Percentiles rank a stretch among this genome's conserved stretches.
Evolutionary conservation across 768 basidiomycete genomes (phyloP).

Genomic region (Rhizopogon roseolus): DNA sequence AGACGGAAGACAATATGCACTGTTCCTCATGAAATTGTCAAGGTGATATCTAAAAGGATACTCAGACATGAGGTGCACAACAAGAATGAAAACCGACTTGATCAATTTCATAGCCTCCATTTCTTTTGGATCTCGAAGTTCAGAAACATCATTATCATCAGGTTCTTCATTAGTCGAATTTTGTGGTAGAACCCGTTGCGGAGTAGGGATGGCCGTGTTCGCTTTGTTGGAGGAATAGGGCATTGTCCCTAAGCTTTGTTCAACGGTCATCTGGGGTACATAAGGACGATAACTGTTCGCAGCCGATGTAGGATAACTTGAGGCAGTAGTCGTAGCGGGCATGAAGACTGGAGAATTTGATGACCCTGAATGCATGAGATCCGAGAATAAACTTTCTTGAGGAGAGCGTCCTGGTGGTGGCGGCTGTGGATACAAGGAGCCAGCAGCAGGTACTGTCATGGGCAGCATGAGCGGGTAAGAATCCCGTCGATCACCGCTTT

Average conservation of each 20-base stretch:
- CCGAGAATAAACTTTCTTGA: constrained; percentile 54
- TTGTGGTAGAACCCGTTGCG: constrained; percentile 19
- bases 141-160: constrained; percentile 48
- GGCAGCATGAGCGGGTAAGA: constrained; percentile 56
- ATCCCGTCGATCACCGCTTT: constrained; percentile 35
- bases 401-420: constrained; percentile 35
- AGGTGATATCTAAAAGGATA: constrained; percentile 68
- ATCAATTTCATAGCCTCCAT: constrained; percentile 81
- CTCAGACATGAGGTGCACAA: neutral
- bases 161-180: constrained; percentile 35
- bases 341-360: constrained; percentile 60
- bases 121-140: constrained; percentile 56
- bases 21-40: constrained; percentile 84
- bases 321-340: constrained; percentile 36
- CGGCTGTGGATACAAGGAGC: constrained; percentile 40
- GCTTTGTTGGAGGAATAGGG: constrained; percentile 38
- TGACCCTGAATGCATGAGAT: constrained; percentile 49
- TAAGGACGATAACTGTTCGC: constrained; percentile 37
- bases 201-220: constrained; percentile 14
- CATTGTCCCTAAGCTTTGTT: constrained; percentile 46
- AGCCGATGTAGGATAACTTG: constrained; percentile 38
- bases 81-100: constrained; percentile 40
- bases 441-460: constrained; percentile 35
- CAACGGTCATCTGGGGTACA: constrained; percentile 54
- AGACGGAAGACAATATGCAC: constrained; percentile 81